These are phyloP conservation scores for Aspergillus sclerotiicarbonarius DNA, from an alignment of 495 filamentous ascomycete species.

Conservation along the genomic window DNA sequence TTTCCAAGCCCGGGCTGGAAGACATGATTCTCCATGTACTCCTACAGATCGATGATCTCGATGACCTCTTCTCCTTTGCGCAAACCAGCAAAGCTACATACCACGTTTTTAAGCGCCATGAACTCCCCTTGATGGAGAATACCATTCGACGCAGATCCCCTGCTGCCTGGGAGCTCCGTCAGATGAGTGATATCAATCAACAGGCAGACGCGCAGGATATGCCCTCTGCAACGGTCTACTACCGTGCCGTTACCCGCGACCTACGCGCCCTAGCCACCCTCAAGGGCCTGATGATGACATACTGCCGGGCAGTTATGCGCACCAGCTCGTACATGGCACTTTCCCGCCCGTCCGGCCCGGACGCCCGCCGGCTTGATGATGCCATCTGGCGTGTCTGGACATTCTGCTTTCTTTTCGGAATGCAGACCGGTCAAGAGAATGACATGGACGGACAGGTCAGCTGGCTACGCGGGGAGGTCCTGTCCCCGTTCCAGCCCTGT, in stretches of 20 bases:
- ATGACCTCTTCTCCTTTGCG: slow-evolving; percentile 10
- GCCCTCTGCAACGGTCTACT: slow-evolving; percentile 6
- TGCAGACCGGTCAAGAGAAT: slow-evolving; percentile 9
- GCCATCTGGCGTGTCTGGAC: slow-evolving; percentile 15
- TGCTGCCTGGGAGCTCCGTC: slow-evolving; percentile 13
- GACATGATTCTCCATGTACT: slow-evolving; percentile 1
- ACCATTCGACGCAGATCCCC: slow-evolving; percentile 8
- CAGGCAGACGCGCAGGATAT: background rate
- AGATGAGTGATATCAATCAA: slow-evolving; percentile 9
- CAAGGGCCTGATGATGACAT: slow-evolving; percentile 10
- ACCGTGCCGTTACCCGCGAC: slow-evolving; percentile 9
- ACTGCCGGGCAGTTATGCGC: background rate
- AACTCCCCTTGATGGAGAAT: slow-evolving; percentile 10
- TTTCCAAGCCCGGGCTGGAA: background rate
- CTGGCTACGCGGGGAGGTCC: slow-evolving; percentile 11
- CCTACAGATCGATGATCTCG: slow-evolving; percentile 11
- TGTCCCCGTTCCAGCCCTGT: slow-evolving; percentile 1
- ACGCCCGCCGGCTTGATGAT: slow-evolving; percentile 6
- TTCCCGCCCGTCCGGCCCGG: background rate
- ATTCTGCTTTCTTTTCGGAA: slow-evolving; percentile 14
- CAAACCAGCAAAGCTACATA: slow-evolving; percentile 11
- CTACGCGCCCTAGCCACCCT: slow-evolving; percentile 2
- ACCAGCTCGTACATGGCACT: background rate
- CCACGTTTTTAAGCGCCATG: slow-evolving; percentile 9
- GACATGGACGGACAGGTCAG: slow-evolving; percentile 8